Evolutionary conservation across 805 yeast species (phyloP).

Genomic region (Ogataea trehaloabstinens): DNA sequence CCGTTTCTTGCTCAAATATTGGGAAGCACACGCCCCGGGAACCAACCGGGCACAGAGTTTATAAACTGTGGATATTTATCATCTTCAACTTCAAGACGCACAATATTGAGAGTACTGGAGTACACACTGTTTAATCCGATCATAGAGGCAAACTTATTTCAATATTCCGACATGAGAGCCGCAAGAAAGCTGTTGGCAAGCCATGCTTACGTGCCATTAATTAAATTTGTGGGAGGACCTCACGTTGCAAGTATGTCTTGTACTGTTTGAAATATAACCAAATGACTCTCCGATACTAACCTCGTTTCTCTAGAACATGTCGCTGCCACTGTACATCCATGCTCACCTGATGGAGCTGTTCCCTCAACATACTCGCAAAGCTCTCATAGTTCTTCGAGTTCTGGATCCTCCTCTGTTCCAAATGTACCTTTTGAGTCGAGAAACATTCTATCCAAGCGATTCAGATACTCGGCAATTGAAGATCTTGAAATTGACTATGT

Average conservation of each 20-base stretch:
- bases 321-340: slow-evolving; percentile 32
- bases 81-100: no score
- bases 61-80: no score
- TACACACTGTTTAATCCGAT: no score
- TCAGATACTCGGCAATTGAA: slow-evolving; percentile 62
- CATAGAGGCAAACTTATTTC: no score
- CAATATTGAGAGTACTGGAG: no score
- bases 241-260: slow-evolving; percentile 49
- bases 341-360: slow-evolving; percentile 36
- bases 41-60: no score
- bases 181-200: slow-evolving; percentile 29
- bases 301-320: slow-evolving; percentile 17
- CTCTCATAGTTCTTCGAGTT: slow-evolving; percentile 7
- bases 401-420: slow-evolving; percentile 8
- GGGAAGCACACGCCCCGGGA: no score
- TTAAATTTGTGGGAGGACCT: slow-evolving; percentile 85
- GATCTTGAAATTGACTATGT: slow-evolving; percentile 74
- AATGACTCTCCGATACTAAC: not conserved
- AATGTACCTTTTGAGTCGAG: slow-evolving; percentile 44
- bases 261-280: no score
- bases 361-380: slow-evolving; percentile 17
- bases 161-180: slow-evolving; percentile 30
- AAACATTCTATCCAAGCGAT: slow-evolving; percentile 67
- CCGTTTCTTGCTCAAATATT: no score
- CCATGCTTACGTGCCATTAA: slow-evolving; percentile 56